Percentiles rank a stretch among this genome's conserved stretches.
Conservation (phyloP, 2,329 filamentous ascomycete genomes). For the Xylariaceae sp. region DNA sequence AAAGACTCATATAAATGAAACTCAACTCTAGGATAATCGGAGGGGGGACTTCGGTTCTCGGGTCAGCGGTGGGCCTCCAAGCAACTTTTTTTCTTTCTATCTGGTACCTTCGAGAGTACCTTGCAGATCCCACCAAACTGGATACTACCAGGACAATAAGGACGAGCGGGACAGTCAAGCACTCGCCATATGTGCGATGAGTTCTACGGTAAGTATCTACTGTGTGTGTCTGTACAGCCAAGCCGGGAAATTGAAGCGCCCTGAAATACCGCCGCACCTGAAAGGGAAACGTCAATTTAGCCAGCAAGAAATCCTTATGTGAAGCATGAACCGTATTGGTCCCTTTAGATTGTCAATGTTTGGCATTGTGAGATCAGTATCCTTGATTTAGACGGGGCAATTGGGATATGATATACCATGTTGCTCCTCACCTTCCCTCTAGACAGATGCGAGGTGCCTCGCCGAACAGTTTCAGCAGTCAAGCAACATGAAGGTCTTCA, state of each 20-base stretch:
- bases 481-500: slow-evolving; percentile 23
- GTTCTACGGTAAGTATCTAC: too few species aligned
- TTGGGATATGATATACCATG: slow-evolving; percentile 6
- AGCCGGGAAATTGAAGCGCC: slow-evolving; percentile 13
- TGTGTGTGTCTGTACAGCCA: slow-evolving; percentile 6
- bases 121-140: too few species aligned
- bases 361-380: not conserved
- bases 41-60: too few species aligned
- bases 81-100: too few species aligned
- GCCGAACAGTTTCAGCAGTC: slow-evolving; percentile 1
- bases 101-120: too few species aligned
- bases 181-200: too few species aligned
- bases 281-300: slow-evolving; percentile 15
- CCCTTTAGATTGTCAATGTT: slow-evolving; percentile 8
- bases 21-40: too few species aligned
- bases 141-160: too few species aligned
- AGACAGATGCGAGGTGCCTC: not conserved
- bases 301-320: slow-evolving; percentile 8
- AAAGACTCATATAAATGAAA: too few species aligned
- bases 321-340: slow-evolving; percentile 5
- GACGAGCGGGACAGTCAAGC: too few species aligned
- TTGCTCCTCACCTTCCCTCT: not conserved
- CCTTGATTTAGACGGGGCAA: not conserved
- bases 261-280: slow-evolving; percentile 5
- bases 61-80: too few species aligned